Evolutionary conservation across 2,329 filamentous ascomycete genomes (phyloP).

Genomic region (Aureobasidium mangrovei): DNA sequence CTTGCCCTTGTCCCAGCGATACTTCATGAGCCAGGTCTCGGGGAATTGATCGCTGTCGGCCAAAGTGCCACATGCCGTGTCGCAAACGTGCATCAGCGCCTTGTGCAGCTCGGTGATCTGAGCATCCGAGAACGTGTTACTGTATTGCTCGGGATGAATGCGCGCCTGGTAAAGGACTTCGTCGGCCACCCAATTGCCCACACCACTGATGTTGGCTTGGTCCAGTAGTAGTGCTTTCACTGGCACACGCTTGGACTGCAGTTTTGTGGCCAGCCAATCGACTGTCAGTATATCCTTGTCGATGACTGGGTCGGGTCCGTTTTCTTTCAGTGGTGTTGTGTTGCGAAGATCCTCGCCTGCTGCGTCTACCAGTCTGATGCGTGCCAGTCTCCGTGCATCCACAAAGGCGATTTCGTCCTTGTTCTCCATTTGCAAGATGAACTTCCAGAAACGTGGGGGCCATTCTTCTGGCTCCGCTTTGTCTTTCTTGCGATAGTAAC

Average conservation of each 20-base stretch:
- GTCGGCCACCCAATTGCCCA: conserved; percentile 97
- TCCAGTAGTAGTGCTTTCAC: conserved; percentile 84
- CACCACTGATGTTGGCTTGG: conserved; percentile 79
- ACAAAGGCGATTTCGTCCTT: conserved; percentile 66
- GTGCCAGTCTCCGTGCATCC: conserved; percentile 68
- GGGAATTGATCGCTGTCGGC: conserved; percentile 81
- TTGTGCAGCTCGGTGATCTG: conserved; percentile 66
- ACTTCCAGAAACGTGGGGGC: conserved; percentile 90
- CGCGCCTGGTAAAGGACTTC: conserved; percentile 85
- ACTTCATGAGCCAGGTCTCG: conserved; percentile 56
- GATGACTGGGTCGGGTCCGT: conserved; percentile 85
- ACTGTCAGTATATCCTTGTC: conserved; percentile 71
- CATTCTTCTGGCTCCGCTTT: conserved; percentile 49
- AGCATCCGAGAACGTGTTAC: conserved; percentile 64
- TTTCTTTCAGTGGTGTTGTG: conserved; percentile 72
- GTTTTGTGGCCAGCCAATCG: conserved; percentile 61
- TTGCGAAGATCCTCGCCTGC: conserved; percentile 66
- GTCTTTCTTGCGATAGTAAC: conserved; percentile 56
- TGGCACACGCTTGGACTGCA: conserved; percentile 70
- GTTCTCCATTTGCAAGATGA: conserved; percentile 51
- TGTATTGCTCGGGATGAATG: conserved; percentile 89
- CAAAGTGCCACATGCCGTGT: conserved; percentile 66
- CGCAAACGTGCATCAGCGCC: conserved; percentile 68
- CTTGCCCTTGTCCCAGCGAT: conserved; percentile 73
- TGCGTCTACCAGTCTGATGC: conserved; percentile 76